Evolutionary conservation across 1,284 basidiomycete genomes (phyloP).

Genomic region (Pascua sp.): DNA sequence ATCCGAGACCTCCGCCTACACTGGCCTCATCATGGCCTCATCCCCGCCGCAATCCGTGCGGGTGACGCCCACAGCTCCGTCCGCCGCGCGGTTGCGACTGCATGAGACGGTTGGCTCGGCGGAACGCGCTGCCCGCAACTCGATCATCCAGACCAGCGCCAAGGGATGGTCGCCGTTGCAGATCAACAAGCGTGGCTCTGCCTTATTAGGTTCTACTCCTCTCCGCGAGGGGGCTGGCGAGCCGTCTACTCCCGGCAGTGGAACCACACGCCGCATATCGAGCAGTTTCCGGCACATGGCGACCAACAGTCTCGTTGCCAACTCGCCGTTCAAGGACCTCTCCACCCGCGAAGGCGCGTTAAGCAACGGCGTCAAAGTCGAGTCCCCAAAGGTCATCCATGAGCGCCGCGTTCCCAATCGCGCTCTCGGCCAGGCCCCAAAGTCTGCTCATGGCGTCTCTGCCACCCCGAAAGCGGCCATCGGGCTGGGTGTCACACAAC

Average conservation of each 20-base stretch:
- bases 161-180: conserved; percentile 51
- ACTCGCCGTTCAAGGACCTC: conserved; percentile 74
- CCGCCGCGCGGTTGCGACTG: conserved; percentile 3
- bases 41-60: neutral
- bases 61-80: conserved; percentile 4
- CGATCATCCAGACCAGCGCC: conserved; percentile 45
- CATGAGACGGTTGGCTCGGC: conserved; percentile 7
- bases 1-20: neutral
- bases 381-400: conserved; percentile 30
- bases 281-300: conserved; percentile 77
- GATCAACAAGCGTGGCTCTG: conserved; percentile 39
- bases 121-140: conserved; percentile 28
- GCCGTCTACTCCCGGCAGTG: conserved; percentile 4
- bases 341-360: conserved; percentile 22
- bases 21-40: conserved; percentile 7
- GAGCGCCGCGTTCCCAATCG: conserved; percentile 30
- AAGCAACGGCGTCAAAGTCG: conserved; percentile 30
- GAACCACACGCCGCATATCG: conserved; percentile 60
- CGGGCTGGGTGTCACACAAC: conserved; percentile 36
- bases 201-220: conserved; percentile 4
- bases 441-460: conserved; percentile 30
- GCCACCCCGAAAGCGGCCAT: conserved; percentile 36
- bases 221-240: conserved; percentile 22
- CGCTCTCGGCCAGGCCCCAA: conserved; percentile 30
- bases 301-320: conserved; percentile 76